Conservation (phyloP, 2,329 filamentous ascomycete genomes). For the Sporothrix variecibatus region DNA sequence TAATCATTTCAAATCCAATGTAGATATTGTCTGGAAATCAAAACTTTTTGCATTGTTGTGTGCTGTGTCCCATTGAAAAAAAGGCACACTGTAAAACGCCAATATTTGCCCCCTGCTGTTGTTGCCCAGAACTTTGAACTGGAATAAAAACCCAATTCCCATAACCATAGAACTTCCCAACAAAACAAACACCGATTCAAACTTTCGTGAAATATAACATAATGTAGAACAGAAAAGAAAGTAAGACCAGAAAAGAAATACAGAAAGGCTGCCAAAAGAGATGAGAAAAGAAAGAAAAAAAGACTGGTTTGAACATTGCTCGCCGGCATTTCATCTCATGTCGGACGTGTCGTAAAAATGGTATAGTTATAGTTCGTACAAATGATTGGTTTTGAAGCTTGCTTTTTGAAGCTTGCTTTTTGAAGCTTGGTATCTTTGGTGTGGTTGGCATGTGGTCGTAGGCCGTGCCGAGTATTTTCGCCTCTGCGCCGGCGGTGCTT, state of each 20-base stretch:
- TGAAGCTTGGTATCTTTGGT: neutral
- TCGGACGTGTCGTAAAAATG: neutral
- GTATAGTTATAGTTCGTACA: neutral
- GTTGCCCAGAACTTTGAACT: conserved; percentile 7
- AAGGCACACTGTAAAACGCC: conserved; percentile 4
- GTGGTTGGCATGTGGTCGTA: neutral
- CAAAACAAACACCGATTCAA: neutral
- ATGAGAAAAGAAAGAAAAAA: neutral
- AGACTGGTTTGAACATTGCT: neutral
- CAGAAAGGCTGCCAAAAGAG: neutral
- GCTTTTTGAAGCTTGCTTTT: too few relatives aligned
- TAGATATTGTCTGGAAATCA: neutral
- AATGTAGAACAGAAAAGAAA: neutral
- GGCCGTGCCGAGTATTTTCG: neutral
- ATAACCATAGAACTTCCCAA: neutral
- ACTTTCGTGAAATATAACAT: neutral
- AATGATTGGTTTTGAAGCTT: neutral
- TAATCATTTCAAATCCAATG: conserved; percentile 21
- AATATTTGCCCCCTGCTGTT: neutral
- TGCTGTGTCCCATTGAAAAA: neutral
- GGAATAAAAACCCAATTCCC: neutral
- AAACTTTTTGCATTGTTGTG: neutral
- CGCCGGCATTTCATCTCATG: neutral
- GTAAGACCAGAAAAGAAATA: neutral
- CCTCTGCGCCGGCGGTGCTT: neutral